These are phyloP conservation scores for Globisporangium rhizosaccharum DNA, from an alignment of 352 stramenopile species.

Conservation along the genomic window DNA sequence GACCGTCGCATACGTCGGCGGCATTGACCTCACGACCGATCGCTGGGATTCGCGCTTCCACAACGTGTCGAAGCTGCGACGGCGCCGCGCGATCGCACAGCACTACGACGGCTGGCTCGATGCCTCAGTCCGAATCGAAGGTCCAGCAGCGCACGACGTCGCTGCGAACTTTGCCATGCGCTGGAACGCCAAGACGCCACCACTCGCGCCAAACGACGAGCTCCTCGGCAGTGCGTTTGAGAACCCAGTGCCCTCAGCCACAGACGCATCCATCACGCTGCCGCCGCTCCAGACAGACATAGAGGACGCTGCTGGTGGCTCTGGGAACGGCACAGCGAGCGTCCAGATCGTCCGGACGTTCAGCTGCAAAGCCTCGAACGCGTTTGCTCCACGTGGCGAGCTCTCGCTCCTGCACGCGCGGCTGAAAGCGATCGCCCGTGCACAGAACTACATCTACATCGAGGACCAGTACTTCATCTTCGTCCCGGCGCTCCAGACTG, in stretches of 20 bases:
- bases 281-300: not conserved
- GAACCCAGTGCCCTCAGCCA: slow-evolving; percentile 20
- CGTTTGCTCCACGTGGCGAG: slow-evolving; percentile 29
- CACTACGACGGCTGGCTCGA: slow-evolving; percentile 57
- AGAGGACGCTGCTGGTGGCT: not conserved
- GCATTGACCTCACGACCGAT: slow-evolving; percentile 47
- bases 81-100: slow-evolving; percentile 26
- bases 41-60: slow-evolving; percentile 59
- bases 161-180: slow-evolving; percentile 54
- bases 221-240: slow-evolving; percentile 33
- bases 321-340: not conserved
- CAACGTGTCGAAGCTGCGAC: slow-evolving; percentile 35
- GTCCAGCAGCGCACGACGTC: slow-evolving; percentile 42
- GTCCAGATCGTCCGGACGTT: slow-evolving; percentile 59
- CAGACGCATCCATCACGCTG: not conserved
- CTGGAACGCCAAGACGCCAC: slow-evolving; percentile 41
- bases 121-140: slow-evolving; percentile 36
- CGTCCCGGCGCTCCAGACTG: slow-evolving; percentile 45
- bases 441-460: slow-evolving; percentile 65
- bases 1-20: slow-evolving; percentile 36
- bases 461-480: slow-evolving; percentile 72
- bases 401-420: slow-evolving; percentile 43
- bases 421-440: slow-evolving; percentile 52
- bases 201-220: slow-evolving; percentile 26
- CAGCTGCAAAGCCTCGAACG: slow-evolving; percentile 13